Evolutionary conservation across 1,284 basidiomycete genomes (phyloP).

Genomic region (Inonotus hispidus): DNA sequence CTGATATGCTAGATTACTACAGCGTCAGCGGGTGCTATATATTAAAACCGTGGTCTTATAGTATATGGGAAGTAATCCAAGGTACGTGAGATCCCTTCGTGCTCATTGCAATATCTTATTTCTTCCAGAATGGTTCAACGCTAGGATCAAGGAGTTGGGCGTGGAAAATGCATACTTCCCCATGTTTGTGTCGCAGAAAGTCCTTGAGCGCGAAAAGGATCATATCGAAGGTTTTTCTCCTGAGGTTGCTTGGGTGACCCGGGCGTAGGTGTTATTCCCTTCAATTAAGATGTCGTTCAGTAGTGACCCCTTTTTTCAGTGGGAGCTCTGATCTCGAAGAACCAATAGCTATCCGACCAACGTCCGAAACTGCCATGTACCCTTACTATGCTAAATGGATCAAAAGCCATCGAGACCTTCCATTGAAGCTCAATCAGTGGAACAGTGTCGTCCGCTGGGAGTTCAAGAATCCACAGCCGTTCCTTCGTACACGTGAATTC

Average conservation of each 20-base stretch:
- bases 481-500: slow-evolving; percentile 98
- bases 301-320: slow-evolving; percentile 34
- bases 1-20: slow-evolving; percentile 99
- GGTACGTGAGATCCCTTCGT: slow-evolving; percentile 38
- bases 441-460: slow-evolving; percentile 99
- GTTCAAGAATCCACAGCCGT: slow-evolving; percentile 99
- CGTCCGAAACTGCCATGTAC: slow-evolving; percentile 98
- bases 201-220: slow-evolving; percentile 95
- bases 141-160: slow-evolving; percentile 87
- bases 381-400: slow-evolving; percentile 99
- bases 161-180: slow-evolving; percentile 99
- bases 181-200: slow-evolving; percentile 94
- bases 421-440: slow-evolving; percentile 98
- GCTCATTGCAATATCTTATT: slow-evolving; percentile 7
- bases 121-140: slow-evolving; percentile 80
- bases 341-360: slow-evolving; percentile 96
- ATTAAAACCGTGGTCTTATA: slow-evolving; percentile 95
- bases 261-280: slow-evolving; percentile 61
- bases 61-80: slow-evolving; percentile 96
- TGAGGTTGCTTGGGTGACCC: slow-evolving; percentile 99
- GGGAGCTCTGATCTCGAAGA: slow-evolving; percentile 94
- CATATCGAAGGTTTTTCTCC: slow-evolving; percentile 99
- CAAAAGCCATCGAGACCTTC: slow-evolving; percentile 94
- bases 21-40: slow-evolving; percentile 99
- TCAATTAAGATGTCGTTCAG: neutral